Base-by-base conservation (phyloP, 164 flowering plant species). In the Saururus chinensis region DNA sequence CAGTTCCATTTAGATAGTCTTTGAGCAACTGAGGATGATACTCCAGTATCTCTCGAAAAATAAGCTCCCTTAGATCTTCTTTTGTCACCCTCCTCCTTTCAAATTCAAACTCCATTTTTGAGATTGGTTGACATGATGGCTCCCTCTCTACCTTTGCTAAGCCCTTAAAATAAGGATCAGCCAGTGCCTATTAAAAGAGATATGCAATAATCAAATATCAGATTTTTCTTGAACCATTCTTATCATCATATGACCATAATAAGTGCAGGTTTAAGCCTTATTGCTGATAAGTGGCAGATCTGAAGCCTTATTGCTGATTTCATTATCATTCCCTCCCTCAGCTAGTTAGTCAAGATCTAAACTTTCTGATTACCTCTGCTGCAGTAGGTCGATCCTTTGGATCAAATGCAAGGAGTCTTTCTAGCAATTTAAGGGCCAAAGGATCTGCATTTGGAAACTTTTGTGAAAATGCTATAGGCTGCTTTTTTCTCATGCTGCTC, bases 371-470 rank as follows among this genome's bases (percentile, higher is more conserved):
- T 62, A 91, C 97, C 98, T 91, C 90, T 82, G 81, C 92, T 62
- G 98, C 98, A 74, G 95, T 84, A 41, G 95, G 95, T 41, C 98
- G 84, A 49, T 91, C 92, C 71, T 85, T 92, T n/a, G 98, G 95
- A 71, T 92, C 98, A 81, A 92, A 92, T 17, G 98, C 98, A 61
- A 92, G 82, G 53, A 92, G 76, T 68, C 82, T 80, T 72, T 87
- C 90, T 71, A 92, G 70, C 54, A 92, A 70, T 25, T 80, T 71
- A 22, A 92, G 76, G 2, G 95, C 88, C 64, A 77, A 75, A 51
- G 96, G 98, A 75, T 92, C 98, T 7, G 89, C 95, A 84, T 81
- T 92, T 64, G 96, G 92, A 70, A 92, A 92, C 71, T 87, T 88
- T 66, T 84, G 88, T 0, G 82, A 73, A 65, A 92, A 83, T 11